phyloP scores from a whole-genome alignment of 1,284 basidiomycete species.

The Gomphus sp. region DNA sequence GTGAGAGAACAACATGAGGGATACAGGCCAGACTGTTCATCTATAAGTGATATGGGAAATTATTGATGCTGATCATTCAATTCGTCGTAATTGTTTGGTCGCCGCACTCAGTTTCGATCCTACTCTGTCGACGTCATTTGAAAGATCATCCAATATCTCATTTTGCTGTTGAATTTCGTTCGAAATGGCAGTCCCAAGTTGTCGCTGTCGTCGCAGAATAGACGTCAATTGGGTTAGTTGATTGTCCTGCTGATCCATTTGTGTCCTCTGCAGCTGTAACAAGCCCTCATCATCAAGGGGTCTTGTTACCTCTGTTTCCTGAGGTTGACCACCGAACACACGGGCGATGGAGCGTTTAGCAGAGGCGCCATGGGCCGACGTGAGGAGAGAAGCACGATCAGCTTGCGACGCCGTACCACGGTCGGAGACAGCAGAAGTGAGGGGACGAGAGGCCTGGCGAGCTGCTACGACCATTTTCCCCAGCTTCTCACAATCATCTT shows the following conservation, averaged over 20 bases:
- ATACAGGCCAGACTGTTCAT: neutral
- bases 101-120: conserved; percentile 71
- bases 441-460: conserved; percentile 34
- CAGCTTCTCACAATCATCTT: conserved; percentile 81
- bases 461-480: conserved; percentile 63
- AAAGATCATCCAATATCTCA: conserved; percentile 77
- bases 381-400: conserved; percentile 59
- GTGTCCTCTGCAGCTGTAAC: conserved; percentile 67
- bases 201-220: conserved; percentile 78
- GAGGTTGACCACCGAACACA: conserved; percentile 69
- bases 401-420: conserved; percentile 40
- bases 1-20: neutral
- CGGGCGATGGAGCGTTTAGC: conserved; percentile 48
- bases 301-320: conserved; percentile 81
- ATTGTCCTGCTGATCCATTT: conserved; percentile 79
- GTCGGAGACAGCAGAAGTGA: conserved; percentile 24
- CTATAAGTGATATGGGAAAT: neutral
- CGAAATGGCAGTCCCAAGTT: conserved; percentile 82
- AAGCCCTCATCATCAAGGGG: conserved; percentile 80
- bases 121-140: conserved; percentile 63
- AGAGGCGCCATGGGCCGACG: conserved; percentile 23
- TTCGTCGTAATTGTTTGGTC: conserved; percentile 72
- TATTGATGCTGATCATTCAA: conserved; percentile 32
- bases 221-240: conserved; percentile 74
- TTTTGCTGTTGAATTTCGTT: conserved; percentile 81